Percentiles rank a stretch among this genome's conserved stretches.
Conservation (phyloP, 2,329 filamentous ascomycete genomes). For the Stachybotrys chartarum region DNA sequence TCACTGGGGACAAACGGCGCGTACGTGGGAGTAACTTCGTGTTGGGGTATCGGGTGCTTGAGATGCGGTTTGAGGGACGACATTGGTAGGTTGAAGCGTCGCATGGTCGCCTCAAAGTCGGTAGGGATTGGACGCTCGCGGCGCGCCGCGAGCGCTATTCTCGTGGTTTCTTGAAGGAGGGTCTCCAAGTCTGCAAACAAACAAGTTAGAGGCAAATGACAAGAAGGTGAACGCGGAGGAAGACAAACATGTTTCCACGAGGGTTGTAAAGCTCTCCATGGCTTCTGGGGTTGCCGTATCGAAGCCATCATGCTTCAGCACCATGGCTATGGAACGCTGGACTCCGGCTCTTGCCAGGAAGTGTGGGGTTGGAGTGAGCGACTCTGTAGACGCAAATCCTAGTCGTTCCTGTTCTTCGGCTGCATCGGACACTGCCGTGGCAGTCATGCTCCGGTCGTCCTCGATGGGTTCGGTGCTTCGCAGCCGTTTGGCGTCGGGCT, state of each 20-base stretch:
- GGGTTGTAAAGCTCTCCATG: conserved; percentile 48
- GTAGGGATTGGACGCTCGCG: conserved; percentile 45
- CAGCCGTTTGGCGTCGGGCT: conserved; percentile 22
- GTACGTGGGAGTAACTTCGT: conserved; percentile 30
- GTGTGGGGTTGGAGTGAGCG: conserved; percentile 20
- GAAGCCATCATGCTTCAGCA: conserved; percentile 53
- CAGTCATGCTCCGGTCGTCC: neutral
- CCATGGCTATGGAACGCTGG: conserved; percentile 47
- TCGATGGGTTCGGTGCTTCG: conserved; percentile 2
- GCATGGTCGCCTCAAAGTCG: conserved; percentile 50
- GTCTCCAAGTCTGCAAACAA: conserved; percentile 36
- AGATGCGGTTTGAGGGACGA: conserved; percentile 49
- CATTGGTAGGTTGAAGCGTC: conserved; percentile 42
- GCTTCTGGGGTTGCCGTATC: conserved; percentile 46
- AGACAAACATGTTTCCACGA: conserved; percentile 50
- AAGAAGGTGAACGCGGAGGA: neutral
- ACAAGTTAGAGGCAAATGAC: conserved; percentile 12
- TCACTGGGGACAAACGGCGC: conserved; percentile 29
- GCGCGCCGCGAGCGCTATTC: conserved; percentile 38
- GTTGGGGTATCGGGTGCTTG: conserved; percentile 40
- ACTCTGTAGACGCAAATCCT: conserved; percentile 8
- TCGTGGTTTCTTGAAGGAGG: conserved; percentile 41
- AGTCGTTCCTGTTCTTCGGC: neutral
- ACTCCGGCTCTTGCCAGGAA: conserved; percentile 31
- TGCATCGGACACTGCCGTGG: conserved; percentile 2